phyloP scores from a whole-genome alignment of 2,329 filamentous ascomycete genomes.

The Alternaria rosae region DNA sequence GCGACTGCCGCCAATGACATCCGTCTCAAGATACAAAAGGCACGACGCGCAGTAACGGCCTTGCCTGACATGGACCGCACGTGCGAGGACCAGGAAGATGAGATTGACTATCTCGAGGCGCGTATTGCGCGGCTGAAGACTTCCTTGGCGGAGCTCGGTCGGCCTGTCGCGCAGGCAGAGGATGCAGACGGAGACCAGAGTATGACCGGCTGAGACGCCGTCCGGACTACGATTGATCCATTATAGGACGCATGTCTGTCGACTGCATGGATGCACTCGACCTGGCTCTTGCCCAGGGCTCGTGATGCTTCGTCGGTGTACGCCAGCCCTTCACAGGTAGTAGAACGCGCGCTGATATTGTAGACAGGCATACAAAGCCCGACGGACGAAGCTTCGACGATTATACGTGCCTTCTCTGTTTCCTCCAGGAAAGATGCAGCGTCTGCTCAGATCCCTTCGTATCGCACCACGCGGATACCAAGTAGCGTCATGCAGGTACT shows the following conservation, averaged over 20 bases:
- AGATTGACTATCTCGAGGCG: constrained; percentile 72
- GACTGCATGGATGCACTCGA: constrained; percentile 44
- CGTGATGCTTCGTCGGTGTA: constrained; percentile 12
- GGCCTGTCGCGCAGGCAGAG: constrained; percentile 26
- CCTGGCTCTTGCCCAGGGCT: constrained; percentile 27
- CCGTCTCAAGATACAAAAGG: constrained; percentile 83
- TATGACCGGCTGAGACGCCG: constrained; percentile 47
- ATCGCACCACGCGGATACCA: neutral
- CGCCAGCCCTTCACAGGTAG: neutral
- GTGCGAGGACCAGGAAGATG: constrained; percentile 72
- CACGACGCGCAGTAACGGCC: constrained; percentile 69
- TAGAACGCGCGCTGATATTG: constrained; percentile 2
- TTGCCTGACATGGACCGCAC: constrained; percentile 75
- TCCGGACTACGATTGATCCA: constrained; percentile 38
- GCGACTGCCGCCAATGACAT: constrained; percentile 78
- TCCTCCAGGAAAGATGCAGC: neutral
- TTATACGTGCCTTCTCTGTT: neutral
- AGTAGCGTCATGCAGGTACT: neutral
- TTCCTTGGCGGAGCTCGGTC: constrained; percentile 42
- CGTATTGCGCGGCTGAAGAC: constrained; percentile 67
- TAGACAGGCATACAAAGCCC: neutral
- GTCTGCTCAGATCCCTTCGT: neutral
- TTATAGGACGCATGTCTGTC: constrained; percentile 31
- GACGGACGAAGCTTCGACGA: neutral
- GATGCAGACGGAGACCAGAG: constrained; percentile 39